Conservation (phyloP, 257 asterid genomes). For the Misopates orontium region DNA sequence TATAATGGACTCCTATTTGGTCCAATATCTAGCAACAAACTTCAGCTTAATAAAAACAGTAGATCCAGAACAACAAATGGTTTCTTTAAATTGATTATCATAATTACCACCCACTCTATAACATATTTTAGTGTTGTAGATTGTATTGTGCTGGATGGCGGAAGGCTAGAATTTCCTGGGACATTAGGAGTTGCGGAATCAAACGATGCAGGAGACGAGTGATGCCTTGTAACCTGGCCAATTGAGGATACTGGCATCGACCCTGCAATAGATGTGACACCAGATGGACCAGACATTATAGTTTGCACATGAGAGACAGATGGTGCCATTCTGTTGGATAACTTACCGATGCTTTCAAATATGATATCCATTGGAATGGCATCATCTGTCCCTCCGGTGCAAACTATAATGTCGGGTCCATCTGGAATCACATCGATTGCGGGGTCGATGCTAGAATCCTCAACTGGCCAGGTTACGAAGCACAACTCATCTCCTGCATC, state of each 20-base stretch:
- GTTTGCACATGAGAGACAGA: slow-evolving; percentile 73
- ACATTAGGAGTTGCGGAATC: slow-evolving; percentile 54
- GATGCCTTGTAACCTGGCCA: slow-evolving; percentile 52
- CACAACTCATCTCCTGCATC: too few species aligned
- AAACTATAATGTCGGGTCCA: too few species aligned
- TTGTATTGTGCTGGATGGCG: slow-evolving; percentile 56
- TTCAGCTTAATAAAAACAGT: not conserved
- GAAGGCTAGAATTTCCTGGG: slow-evolving; percentile 62
- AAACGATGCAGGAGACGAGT: slow-evolving; percentile 62
- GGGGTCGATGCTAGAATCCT: too few species aligned
- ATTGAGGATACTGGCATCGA: slow-evolving; percentile 57
- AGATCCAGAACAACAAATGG: not conserved
- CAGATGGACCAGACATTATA: slow-evolving; percentile 62
- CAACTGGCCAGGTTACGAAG: too few species aligned
- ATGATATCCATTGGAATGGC: too few species aligned
- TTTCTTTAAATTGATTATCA: slow-evolving; percentile 6
- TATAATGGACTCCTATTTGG: too few species aligned
- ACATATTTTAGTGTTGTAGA: slow-evolving; percentile 73
- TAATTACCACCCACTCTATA: slow-evolving; percentile 91
- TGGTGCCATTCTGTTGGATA: slow-evolving; percentile 75
- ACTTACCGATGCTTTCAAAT: slow-evolving; percentile 77
- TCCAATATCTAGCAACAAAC: too few species aligned
- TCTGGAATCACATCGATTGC: too few species aligned
- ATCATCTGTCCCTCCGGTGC: too few species aligned
- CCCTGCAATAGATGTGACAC: slow-evolving; percentile 56